Percentiles rank a stretch among this genome's conserved stretches.
Evolutionary conservation across 2,329 filamentous ascomycete genomes (phyloP).

Genomic region (Microsporum canis): DNA sequence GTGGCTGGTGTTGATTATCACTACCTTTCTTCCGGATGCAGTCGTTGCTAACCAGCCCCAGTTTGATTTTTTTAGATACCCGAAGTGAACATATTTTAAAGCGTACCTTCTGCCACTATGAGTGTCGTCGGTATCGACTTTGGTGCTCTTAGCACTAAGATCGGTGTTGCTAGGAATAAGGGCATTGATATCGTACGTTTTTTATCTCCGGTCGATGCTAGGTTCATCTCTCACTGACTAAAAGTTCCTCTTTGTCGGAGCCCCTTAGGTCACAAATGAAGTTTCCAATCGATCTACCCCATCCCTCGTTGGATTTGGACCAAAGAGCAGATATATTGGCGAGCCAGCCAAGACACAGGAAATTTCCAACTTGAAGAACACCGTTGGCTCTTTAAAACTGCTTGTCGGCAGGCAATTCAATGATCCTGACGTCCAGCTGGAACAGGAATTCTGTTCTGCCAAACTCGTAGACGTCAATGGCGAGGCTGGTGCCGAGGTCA

Average conservation of each 20-base stretch:
- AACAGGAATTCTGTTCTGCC: constrained; percentile 83
- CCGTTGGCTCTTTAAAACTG: constrained; percentile 82
- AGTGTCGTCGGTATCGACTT: constrained; percentile 75
- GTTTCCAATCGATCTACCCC: constrained; percentile 96
- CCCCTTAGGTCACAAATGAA: constrained; percentile 81
- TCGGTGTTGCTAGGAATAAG: constrained; percentile 94
- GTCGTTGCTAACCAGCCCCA: neutral
- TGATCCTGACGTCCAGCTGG: constrained; percentile 85
- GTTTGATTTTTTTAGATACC: neutral
- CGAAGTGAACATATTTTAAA: neutral
- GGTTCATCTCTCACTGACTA: constrained; percentile 15
- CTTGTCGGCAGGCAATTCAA: constrained; percentile 74
- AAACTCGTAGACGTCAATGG: constrained; percentile 81
- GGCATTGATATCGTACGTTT: constrained; percentile 93
- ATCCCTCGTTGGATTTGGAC: constrained; percentile 91
- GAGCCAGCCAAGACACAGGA: constrained; percentile 97
- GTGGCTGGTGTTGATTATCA: neutral
- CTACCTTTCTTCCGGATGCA: neutral
- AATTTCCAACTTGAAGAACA: constrained; percentile 99
- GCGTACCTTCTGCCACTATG: constrained; percentile 35
- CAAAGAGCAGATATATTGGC: constrained; percentile 86
- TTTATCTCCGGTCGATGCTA: constrained; percentile 11
- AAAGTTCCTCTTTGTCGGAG: constrained; percentile 9
- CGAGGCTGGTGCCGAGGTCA: constrained; percentile 88
- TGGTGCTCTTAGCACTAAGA: constrained; percentile 91